Percentiles rank a stretch among this genome's conserved stretches.
Evolutionary conservation across 2,329 filamentous ascomycete species (phyloP).

Genomic region (Arthrocladium fulminans): DNA sequence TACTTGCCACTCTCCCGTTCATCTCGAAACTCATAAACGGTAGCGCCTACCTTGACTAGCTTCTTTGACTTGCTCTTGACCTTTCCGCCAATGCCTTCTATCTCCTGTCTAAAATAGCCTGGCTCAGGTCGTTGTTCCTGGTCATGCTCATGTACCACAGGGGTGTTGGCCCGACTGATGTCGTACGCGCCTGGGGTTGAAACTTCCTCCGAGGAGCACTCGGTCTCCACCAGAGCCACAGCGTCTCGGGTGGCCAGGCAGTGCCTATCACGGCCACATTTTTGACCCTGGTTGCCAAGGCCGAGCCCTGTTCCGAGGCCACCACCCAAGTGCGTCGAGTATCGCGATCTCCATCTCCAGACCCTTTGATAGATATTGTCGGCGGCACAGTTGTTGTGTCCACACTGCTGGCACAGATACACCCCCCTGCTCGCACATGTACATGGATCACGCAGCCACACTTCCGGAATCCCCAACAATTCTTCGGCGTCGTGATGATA

Average conservation of each 20-base stretch:
- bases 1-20: slow-evolving; percentile 59
- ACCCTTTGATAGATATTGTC: slow-evolving; percentile 56
- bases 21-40: slow-evolving; percentile 77
- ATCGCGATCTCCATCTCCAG: slow-evolving; percentile 84
- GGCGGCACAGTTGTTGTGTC: slow-evolving; percentile 53
- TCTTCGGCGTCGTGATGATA: neutral
- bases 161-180: slow-evolving; percentile 11
- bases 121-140: slow-evolving; percentile 34
- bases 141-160: slow-evolving; percentile 10
- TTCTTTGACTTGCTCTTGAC: slow-evolving; percentile 83
- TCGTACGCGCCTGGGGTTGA: slow-evolving; percentile 8
- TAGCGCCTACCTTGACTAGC: slow-evolving; percentile 70
- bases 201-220: slow-evolving; percentile 52
- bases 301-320: slow-evolving; percentile 80
- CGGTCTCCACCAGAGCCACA: slow-evolving; percentile 56
- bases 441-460: slow-evolving; percentile 49
- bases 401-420: slow-evolving; percentile 82
- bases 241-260: slow-evolving; percentile 76
- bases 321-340: slow-evolving; percentile 65
- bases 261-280: slow-evolving; percentile 67
- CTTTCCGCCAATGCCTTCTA: slow-evolving; percentile 80
- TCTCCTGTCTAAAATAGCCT: slow-evolving; percentile 77
- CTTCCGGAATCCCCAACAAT: slow-evolving; percentile 21
- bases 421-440: slow-evolving; percentile 50
- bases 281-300: slow-evolving; percentile 77